Evolutionary conservation across 108 stramenopile genomes (phyloP), one percentile per base, ranked within the genome.

Genomic region (Nitzschia sp.): DNA sequence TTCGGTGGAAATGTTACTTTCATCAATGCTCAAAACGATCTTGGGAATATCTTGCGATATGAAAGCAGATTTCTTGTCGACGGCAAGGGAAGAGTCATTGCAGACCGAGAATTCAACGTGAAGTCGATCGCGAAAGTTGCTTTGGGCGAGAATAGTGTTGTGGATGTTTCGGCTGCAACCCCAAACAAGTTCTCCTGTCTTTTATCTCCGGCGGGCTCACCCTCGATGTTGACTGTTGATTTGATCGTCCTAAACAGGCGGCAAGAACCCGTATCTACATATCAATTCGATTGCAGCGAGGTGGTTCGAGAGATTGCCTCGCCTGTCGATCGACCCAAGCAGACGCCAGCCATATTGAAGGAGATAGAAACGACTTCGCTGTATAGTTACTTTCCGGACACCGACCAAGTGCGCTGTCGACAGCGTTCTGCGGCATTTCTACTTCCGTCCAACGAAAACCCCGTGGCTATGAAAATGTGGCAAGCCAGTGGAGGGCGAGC

Each of bases 351-450:
- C 26, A 48, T 88, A 53, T 47, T 93, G 33, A 93, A 93, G 54
- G 92, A 93, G 69, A 85, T 93, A 28, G 92, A 93, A 66, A 93
- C 92, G 21, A 85, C 80, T 31, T 89, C 89, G 23, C 46, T 90
- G 1, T 93, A 93, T 55, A 76, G 75, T 9, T 61, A 65, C 46
- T 35, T 76, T 25, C 56, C 52, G 0, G 47, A 52, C 17, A 46
- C 9, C 4, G 80, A 87, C 32, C 62, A 74, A 38, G 73, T 93
- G 13, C 58, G 41, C 26, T 93, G 92, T 63, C 79, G 58, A 45
- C 92, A 93, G 61, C 78, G 92, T 21, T 85, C 87, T 22, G 89
- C 92, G 0, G 78, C 85, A 1, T 93, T 88, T 69, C 63, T 93
- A 8, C 68, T 93, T 19, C 92, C 92, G 0, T 81, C 80, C 50